These are phyloP conservation scores for Podaxis sp. DNA, from an alignment of 768 basidiomycete species.

Conservation along the genomic window DNA sequence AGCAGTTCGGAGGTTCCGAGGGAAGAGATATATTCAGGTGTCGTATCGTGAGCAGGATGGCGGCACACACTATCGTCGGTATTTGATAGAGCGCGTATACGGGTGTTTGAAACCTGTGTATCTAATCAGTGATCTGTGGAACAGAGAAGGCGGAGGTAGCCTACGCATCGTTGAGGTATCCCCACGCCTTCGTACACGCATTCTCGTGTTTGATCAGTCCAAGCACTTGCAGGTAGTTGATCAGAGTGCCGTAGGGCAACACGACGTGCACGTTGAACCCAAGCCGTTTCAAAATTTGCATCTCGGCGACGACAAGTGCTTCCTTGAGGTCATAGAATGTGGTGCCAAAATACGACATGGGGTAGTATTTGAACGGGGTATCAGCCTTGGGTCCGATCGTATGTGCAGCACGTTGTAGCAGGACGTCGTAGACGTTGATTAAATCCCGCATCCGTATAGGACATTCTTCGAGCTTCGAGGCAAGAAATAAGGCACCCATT, in stretches of 20 bases:
- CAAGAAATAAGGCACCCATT: conserved; percentile 86
- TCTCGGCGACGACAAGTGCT: conserved; percentile 89
- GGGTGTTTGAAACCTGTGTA: conserved; percentile 84
- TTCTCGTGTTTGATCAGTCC: conserved; percentile 74
- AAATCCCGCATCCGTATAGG: conserved; percentile 90
- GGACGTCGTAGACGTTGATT: conserved; percentile 90
- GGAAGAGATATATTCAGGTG: conserved; percentile 75
- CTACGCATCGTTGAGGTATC: conserved; percentile 94
- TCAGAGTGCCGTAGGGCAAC: conserved; percentile 89
- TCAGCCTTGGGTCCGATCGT: conserved; percentile 34
- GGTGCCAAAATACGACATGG: conserved; percentile 88
- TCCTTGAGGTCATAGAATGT: conserved; percentile 96
- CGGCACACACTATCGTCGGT: conserved; percentile 85
- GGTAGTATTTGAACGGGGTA: conserved; percentile 62
- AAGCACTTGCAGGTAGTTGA: conserved; percentile 91
- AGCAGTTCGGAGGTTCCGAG: conserved; percentile 65
- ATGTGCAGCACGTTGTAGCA: conserved; percentile 74
- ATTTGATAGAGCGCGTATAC: conserved; percentile 89
- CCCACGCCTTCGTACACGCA: conserved; percentile 84
- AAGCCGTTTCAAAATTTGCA: conserved; percentile 95
- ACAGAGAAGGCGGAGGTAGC: conserved; percentile 29
- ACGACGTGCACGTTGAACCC: conserved; percentile 95
- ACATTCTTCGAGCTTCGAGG: conserved; percentile 92
- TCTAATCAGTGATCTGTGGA: not conserved
- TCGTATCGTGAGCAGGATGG: conserved; percentile 81